Base-by-base conservation (phyloP, 2,329 filamentous ascomycete genomes). In the Arthrobotrys megalospora region DNA sequence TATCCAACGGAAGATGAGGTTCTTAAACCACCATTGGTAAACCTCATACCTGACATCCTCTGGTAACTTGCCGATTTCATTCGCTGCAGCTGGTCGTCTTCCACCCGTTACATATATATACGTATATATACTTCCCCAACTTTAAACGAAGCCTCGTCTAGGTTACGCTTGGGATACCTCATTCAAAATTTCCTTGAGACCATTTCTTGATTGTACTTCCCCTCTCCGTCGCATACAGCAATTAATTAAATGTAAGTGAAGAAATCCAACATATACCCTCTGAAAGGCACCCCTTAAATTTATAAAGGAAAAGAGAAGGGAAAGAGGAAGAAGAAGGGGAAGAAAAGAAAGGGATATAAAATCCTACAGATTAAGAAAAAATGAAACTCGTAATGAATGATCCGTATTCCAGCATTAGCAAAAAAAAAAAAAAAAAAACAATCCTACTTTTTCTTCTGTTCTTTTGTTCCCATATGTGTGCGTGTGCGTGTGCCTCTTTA, bases 381-480 rank as follows among this genome's bases (percentile, higher is more conserved):
- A 58, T 6, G 11, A 48, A 48, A 21, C 7, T 38, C 34, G 52
- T 38, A 58, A 21, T 32, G 52, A 38, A 38, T 21, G 32, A 38
- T 43, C 24, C 34, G 52, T 58, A 58, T 58, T 41, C 52, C 34
- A 14, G 52, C 36, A 21, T 8, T 28, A 43, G 3, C 7, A 60
- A 19, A 3, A 41, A 60, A 32, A 43, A 1, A 58, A 60, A 19
- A 3, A 41, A 60, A 32, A 43, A 1, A 58, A 12, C 28, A 58
- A 58, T 60, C 28, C 55, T 19, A 43, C 34, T 43, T 43, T 60
- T 43, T 60, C 34, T 43, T 24, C 10, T 21, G 10, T 14, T 38
- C 19, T 28, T 43, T 43, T 41, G n/a, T 58, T 28, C 53, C 53
- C 34, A 41, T 3, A 36, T 12, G 24, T 28, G 11, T 38, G 14